Conservation (phyloP, 768 basidiomycete species). For the Nevesoporus exiguus region DNA sequence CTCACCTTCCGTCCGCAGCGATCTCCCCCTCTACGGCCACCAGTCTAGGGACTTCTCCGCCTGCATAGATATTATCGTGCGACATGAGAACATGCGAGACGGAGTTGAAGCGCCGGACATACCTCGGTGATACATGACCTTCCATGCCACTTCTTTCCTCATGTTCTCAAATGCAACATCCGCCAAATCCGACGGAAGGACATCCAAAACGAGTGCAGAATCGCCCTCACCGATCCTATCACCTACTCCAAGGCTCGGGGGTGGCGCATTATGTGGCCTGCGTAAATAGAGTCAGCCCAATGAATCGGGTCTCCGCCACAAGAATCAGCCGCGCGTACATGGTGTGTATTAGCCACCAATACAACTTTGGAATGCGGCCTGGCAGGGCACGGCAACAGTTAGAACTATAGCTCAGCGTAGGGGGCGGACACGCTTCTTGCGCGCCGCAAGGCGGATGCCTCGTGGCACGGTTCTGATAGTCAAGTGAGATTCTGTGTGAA, state of each 20-base stretch:
- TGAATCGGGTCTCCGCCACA: slow-evolving; percentile 1
- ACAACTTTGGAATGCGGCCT: not conserved
- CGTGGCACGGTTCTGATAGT: slow-evolving; percentile 11
- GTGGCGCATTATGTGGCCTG: slow-evolving; percentile 20
- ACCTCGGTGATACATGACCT: slow-evolving; percentile 74
- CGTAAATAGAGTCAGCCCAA: slow-evolving; percentile 1
- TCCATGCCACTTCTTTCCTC: slow-evolving; percentile 66
- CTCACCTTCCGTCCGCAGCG: slow-evolving; percentile 47
- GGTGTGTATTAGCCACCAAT: not conserved
- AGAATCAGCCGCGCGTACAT: slow-evolving; percentile 16
- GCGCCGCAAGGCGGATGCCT: slow-evolving; percentile 9
- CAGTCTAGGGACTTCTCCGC: slow-evolving; percentile 67
- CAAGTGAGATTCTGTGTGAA: not conserved
- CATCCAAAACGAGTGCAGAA: slow-evolving; percentile 51
- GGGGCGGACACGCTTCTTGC: slow-evolving; percentile 3
- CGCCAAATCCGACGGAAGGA: slow-evolving; percentile 57
- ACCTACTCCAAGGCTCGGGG: slow-evolving; percentile 32
- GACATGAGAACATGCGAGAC: not conserved
- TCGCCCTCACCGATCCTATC: slow-evolving; percentile 65
- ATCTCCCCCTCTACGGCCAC: slow-evolving; percentile 62
- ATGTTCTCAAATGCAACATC: slow-evolving; percentile 55
- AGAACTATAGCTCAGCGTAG: slow-evolving; percentile 1
- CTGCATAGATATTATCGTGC: slow-evolving; percentile 33
- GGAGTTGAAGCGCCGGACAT: slow-evolving; percentile 10
- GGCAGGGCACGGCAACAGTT: not conserved